Evolutionary conservation across 2,329 filamentous ascomycete species (phyloP).

Genomic region (Fusarium brachygibbosum): DNA sequence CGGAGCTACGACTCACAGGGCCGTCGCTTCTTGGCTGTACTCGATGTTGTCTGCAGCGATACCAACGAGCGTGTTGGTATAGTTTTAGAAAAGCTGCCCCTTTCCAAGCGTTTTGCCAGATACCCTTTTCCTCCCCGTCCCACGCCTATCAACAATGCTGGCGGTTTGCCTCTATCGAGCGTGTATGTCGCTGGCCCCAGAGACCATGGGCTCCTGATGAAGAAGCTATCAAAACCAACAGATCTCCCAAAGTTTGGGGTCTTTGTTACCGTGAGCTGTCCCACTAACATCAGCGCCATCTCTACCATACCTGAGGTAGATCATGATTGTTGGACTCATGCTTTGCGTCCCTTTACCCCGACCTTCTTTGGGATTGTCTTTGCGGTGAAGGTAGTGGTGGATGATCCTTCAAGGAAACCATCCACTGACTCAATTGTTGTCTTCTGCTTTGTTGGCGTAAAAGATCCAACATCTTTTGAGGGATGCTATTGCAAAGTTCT

Average conservation of each 20-base stretch:
- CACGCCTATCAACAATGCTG: neutral
- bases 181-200: neutral
- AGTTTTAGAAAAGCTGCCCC: neutral
- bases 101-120: neutral
- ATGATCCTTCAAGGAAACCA: neutral
- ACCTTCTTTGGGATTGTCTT: neutral
- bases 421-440: neutral
- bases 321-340: too few relatives aligned
- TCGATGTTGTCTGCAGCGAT: neutral
- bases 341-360: neutral
- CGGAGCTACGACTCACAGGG: neutral
- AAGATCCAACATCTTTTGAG: neutral
- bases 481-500: neutral
- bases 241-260: neutral
- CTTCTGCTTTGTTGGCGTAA: neutral
- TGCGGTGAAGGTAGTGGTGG: neutral
- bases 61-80: neutral
- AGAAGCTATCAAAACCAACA: too few relatives aligned
- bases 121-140: neutral
- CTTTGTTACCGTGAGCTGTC: neutral
- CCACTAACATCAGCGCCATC: neutral
- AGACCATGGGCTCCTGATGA: neutral
- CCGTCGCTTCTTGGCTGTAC: neutral
- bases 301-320: neutral
- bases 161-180: neutral